Conservation (phyloP, 139 green algal genomes). For the Chlorella sp. region DNA sequence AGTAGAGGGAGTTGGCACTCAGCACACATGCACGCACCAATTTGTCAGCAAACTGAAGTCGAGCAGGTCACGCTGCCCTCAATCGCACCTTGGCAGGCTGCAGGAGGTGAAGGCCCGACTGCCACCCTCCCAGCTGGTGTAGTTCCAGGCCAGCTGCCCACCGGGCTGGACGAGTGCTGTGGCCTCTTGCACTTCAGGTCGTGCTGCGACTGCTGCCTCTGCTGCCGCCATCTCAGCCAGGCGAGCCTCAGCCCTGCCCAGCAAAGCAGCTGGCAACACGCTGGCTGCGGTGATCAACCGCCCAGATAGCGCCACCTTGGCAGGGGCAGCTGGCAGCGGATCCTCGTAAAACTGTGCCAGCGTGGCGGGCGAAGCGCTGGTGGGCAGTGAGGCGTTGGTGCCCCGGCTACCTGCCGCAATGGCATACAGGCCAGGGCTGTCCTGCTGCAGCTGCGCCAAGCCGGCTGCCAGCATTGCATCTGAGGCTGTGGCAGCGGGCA, state of each 20-base stretch:
- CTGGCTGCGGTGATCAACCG: background rate
- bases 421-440: background rate
- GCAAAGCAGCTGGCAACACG: background rate
- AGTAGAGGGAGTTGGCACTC: no score
- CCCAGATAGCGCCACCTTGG: background rate
- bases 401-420: constrained; percentile 20
- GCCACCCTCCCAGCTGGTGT: constrained; percentile 61
- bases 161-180: constrained; percentile 55
- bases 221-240: background rate
- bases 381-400: background rate
- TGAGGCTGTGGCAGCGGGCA: background rate
- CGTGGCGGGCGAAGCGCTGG: background rate
- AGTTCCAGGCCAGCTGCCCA: constrained; percentile 54
- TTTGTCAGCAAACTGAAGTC: no score
- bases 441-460: background rate
- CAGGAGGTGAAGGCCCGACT: constrained; percentile 63
- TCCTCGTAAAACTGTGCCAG: constrained; percentile 34
- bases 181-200: constrained; percentile 6
- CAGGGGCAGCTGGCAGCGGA: constrained; percentile 2
- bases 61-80: background rate
- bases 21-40: no score
- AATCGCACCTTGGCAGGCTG: constrained; percentile 39
- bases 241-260: constrained; percentile 26
- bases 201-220: background rate
- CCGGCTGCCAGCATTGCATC: background rate